phyloP scores from a whole-genome alignment of 2,329 filamentous ascomycete species.

The Diaporthe aspalathi region DNA sequence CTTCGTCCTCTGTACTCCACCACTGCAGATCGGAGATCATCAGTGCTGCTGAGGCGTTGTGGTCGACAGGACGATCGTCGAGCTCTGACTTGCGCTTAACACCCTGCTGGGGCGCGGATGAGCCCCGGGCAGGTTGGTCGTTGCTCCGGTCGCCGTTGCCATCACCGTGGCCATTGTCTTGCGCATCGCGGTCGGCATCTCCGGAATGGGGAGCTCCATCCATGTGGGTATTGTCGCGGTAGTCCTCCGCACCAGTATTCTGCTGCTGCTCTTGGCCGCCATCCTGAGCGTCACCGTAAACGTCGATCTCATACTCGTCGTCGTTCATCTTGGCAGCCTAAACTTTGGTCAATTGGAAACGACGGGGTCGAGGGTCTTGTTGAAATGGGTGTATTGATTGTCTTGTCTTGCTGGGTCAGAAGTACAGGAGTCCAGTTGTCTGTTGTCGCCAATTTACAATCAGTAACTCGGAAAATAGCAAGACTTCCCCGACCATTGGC shows the following conservation, averaged over 20 bases:
- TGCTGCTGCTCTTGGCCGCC: slow-evolving; percentile 33
- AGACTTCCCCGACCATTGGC: not conserved
- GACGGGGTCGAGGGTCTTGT: slow-evolving; percentile 37
- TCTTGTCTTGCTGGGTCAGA: slow-evolving; percentile 47
- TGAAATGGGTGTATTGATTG: slow-evolving; percentile 49
- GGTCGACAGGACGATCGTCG: slow-evolving; percentile 69
- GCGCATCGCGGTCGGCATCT: slow-evolving; percentile 51
- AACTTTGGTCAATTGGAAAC: slow-evolving; percentile 30
- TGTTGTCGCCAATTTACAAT: slow-evolving; percentile 40
- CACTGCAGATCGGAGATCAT: slow-evolving; percentile 92
- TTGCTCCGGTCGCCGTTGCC: slow-evolving; percentile 53
- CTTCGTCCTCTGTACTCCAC: slow-evolving; percentile 97
- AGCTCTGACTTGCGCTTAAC: slow-evolving; percentile 71
- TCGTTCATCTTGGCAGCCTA: slow-evolving; percentile 67
- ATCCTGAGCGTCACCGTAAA: slow-evolving; percentile 69
- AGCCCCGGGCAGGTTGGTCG: slow-evolving; percentile 46
- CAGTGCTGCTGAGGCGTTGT: slow-evolving; percentile 74
- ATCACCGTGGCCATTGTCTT: slow-evolving; percentile 51
- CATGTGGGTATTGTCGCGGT: slow-evolving; percentile 52
- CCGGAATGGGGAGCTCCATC: slow-evolving; percentile 46
- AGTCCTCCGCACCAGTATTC: slow-evolving; percentile 52
- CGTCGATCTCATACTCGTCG: slow-evolving; percentile 79
- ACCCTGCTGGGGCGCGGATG: slow-evolving; percentile 59
- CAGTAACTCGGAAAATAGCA: slow-evolving; percentile 40
- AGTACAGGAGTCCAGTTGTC: slow-evolving; percentile 51